Conservation (phyloP, 2,329 filamentous ascomycete genomes). For the Trichoderma sp. region DNA sequence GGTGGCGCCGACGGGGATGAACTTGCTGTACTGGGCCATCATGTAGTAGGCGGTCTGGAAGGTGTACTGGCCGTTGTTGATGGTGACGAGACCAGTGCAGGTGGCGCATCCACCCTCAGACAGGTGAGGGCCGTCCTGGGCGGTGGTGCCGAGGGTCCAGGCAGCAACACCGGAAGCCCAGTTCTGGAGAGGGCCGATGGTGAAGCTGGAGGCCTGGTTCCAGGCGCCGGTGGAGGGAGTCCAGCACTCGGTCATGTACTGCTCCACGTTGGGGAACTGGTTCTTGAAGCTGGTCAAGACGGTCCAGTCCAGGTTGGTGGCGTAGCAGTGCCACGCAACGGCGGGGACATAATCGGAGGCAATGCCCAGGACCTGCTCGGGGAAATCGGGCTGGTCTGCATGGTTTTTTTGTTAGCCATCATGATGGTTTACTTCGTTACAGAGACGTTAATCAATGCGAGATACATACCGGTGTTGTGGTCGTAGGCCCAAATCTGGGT, state of each 20-base stretch:
- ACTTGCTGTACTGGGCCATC: slow-evolving; percentile 55
- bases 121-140: slow-evolving; percentile 47
- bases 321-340: slow-evolving; percentile 49
- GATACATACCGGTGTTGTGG: slow-evolving; percentile 40
- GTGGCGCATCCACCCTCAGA: slow-evolving; percentile 43
- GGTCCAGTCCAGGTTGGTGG: slow-evolving; percentile 41
- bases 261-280: slow-evolving; percentile 43
- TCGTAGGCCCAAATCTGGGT: slow-evolving; percentile 30
- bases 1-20: slow-evolving; percentile 50
- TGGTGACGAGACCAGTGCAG: slow-evolving; percentile 57
- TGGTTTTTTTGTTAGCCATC: slow-evolving; percentile 1
- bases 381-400: slow-evolving; percentile 41
- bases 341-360: slow-evolving; percentile 40
- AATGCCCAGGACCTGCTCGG: slow-evolving; percentile 43
- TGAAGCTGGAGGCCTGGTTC: slow-evolving; percentile 49
- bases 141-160: slow-evolving; percentile 51
- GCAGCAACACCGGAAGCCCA: slow-evolving; percentile 49
- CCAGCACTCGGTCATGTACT: slow-evolving; percentile 56
- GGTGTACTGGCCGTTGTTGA: slow-evolving; percentile 53
- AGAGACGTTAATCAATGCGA: neutral
- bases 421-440: neutral
- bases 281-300: slow-evolving; percentile 46
- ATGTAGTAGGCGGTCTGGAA: slow-evolving; percentile 56
- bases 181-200: slow-evolving; percentile 53
- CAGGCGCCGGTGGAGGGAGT: slow-evolving; percentile 41